Percentiles rank a stretch among this genome's conserved stretches.
These are phyloP conservation scores for Pisolithus sp. DNA, from an alignment of 768 basidiomycete species.

Conservation along the genomic window DNA sequence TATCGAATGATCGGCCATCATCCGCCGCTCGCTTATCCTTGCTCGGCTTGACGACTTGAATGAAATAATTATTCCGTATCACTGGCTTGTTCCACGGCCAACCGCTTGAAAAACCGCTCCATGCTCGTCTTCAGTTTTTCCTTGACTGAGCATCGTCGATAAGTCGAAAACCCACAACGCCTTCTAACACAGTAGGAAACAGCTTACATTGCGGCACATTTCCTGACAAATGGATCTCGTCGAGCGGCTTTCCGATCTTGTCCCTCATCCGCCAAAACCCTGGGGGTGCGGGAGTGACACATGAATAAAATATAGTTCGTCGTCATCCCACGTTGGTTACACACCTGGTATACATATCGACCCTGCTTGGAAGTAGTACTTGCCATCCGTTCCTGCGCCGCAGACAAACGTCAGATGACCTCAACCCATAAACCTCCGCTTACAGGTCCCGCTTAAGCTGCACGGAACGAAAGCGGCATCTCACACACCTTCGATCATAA, in stretches of 20 bases:
- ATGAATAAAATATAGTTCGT: neutral
- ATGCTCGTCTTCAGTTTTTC: slow-evolving; percentile 59
- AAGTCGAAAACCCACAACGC: neutral
- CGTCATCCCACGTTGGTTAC: slow-evolving; percentile 10
- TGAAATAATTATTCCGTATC: slow-evolving; percentile 60
- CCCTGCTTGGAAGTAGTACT: slow-evolving; percentile 71
- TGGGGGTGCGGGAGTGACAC: slow-evolving; percentile 20
- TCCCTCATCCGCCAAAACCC: slow-evolving; percentile 75
- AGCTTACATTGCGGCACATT: slow-evolving; percentile 66
- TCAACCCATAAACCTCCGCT: slow-evolving; percentile 5
- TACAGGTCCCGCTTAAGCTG: neutral
- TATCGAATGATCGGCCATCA: slow-evolving; percentile 5
- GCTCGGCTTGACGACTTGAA: slow-evolving; percentile 33
- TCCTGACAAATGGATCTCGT: slow-evolving; percentile 66
- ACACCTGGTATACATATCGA: slow-evolving; percentile 59
- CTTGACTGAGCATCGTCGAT: slow-evolving; percentile 36
- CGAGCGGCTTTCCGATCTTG: slow-evolving; percentile 66
- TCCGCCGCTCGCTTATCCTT: slow-evolving; percentile 8
- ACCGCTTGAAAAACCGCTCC: slow-evolving; percentile 63
- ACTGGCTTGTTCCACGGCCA: slow-evolving; percentile 63
- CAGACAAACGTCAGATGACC: slow-evolving; percentile 9
- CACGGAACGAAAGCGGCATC: slow-evolving; percentile 3
- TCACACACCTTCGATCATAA: slow-evolving; percentile 52
- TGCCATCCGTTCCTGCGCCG: slow-evolving; percentile 51
- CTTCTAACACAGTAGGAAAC: neutral